A percentile compares a stretch with the other conserved stretches of the same genome.
phyloP scores from a whole-genome alignment of 2,329 filamentous ascomycete species.

The Neonectria neomacrospora region DNA sequence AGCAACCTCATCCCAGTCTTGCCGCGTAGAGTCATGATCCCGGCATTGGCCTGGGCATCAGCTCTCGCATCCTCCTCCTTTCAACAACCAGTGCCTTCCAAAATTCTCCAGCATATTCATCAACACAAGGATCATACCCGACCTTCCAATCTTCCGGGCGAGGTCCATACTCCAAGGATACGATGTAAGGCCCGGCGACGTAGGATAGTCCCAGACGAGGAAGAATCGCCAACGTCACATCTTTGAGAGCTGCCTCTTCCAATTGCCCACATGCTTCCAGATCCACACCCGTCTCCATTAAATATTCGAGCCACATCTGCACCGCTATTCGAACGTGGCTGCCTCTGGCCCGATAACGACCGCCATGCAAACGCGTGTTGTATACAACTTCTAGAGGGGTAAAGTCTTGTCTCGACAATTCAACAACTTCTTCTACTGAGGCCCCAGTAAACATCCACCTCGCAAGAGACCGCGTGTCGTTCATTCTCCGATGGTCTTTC shows the following conservation, averaged over 20 bases:
- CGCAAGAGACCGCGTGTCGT: not conserved
- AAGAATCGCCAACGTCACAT: no score
- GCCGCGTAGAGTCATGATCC: not conserved
- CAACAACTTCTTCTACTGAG: not conserved
- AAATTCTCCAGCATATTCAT: conserved; percentile 15
- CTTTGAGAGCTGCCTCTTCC: not conserved
- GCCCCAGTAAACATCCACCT: conserved; percentile 2
- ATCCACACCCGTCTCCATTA: conserved; percentile 18
- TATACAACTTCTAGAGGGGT: not conserved
- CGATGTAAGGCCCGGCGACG: not conserved
- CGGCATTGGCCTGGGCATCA: conserved; percentile 16
- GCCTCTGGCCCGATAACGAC: no score
- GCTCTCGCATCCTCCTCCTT: not conserved
- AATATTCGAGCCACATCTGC: conserved; percentile 17
- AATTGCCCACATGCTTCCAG: conserved; percentile 13
- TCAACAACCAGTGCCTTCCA: not conserved
- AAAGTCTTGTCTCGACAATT: not conserved
- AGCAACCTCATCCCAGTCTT: conserved; percentile 3
- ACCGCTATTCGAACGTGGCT: not conserved
- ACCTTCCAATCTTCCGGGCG: conserved; percentile 11
- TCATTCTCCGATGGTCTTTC: not conserved
- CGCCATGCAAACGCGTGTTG: no score
- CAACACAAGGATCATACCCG: conserved; percentile 8
- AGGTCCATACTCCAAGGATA: conserved; percentile 13
- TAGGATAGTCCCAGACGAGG: no score